Conservation (phyloP, 495 filamentous ascomycete species). For the Penicillium malachiteum region DNA sequence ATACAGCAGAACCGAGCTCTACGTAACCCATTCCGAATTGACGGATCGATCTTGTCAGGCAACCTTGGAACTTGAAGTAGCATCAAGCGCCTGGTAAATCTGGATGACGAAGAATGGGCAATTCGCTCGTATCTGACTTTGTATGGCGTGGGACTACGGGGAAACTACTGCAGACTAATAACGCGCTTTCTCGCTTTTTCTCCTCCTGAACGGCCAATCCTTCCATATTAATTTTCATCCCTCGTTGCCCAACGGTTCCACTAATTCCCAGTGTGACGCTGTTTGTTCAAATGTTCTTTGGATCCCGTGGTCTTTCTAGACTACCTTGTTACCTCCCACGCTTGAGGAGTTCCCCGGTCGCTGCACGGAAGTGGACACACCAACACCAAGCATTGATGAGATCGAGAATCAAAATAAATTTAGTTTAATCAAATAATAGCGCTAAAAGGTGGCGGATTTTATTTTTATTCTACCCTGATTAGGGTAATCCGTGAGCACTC, state of each 20-base stretch:
- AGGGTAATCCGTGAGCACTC: too few species aligned
- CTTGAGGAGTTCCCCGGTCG: not conserved
- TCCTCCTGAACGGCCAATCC: conserved; percentile 7
- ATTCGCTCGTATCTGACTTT: too few species aligned
- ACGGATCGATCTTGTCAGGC: too few species aligned
- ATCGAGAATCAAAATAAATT: not conserved
- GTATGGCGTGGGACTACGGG: not conserved
- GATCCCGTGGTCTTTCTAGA: too few species aligned
- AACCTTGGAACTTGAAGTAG: too few species aligned
- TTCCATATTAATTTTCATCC: conserved; percentile 10
- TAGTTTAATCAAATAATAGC: not conserved
- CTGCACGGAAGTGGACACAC: not conserved
- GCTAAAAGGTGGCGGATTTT: too few species aligned
- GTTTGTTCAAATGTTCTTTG: too few species aligned
- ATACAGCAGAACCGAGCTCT: too few species aligned
- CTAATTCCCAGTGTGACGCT: not conserved
- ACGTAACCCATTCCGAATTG: too few species aligned
- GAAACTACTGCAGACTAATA: conserved; percentile 19
- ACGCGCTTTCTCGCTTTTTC: not conserved
- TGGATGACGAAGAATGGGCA: not conserved
- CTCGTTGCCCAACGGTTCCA: conserved; percentile 23
- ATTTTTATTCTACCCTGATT: too few species aligned
- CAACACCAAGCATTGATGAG: not conserved
- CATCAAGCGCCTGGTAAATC: not conserved
- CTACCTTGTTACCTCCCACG: too few species aligned